A percentile compares a stretch with the other conserved stretches of the same genome.
Conservation (phyloP, 129 eudicot species). For the Escallonia herrerae region DNA sequence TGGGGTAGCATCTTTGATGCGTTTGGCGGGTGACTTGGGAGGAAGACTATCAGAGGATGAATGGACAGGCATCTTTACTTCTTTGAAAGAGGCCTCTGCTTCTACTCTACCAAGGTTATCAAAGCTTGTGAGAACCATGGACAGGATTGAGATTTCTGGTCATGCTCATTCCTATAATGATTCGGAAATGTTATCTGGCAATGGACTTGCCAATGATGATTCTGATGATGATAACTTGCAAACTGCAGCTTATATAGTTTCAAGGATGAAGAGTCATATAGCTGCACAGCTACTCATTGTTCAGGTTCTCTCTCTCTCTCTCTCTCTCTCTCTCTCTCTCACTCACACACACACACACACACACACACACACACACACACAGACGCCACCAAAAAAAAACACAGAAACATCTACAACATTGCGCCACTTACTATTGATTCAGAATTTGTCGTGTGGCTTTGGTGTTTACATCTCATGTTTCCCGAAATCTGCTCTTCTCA, state of each 20-base stretch:
- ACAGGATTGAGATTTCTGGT: constrained; percentile 55
- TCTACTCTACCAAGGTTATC: constrained; percentile 54
- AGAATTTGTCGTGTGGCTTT: too few species aligned
- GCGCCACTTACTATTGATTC: too few species aligned
- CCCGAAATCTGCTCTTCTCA: too few species aligned
- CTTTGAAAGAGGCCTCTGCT: constrained; percentile 58
- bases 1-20: constrained; percentile 75
- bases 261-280: constrained; percentile 86
- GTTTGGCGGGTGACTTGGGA: constrained; percentile 61
- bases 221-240: constrained; percentile 73
- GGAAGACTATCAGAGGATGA: constrained; percentile 70
- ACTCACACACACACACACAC: too few species aligned
- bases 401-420: too few species aligned
- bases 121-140: constrained; percentile 62
- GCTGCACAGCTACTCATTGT: constrained; percentile 65
- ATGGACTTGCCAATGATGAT: constrained; percentile 34
- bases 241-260: constrained; percentile 69
- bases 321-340: too few species aligned
- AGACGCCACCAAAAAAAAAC: too few species aligned
- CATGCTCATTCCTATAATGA: constrained; percentile 26
- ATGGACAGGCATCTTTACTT: constrained; percentile 61
- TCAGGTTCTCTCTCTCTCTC: constrained; percentile 45
- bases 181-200: constrained; percentile 28
- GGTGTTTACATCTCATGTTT: too few species aligned
- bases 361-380: too few species aligned